A percentile compares a stretch with the other conserved stretches of the same genome.
Conservation (phyloP, 495 filamentous ascomycete species). For the Aspergillus cavernicola region DNA sequence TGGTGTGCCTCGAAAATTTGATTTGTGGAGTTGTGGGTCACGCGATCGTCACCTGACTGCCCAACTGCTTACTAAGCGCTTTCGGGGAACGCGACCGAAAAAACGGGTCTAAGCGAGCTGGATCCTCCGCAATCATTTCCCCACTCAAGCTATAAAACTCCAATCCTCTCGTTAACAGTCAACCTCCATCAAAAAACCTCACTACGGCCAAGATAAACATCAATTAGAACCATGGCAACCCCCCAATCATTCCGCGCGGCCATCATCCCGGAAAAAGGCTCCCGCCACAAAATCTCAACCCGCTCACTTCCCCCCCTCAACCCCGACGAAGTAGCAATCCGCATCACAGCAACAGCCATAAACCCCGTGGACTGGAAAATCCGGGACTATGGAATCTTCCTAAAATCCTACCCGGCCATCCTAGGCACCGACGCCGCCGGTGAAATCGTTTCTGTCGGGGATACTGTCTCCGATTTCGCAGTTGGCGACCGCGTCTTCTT, state of each 20-base stretch:
- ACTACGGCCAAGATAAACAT: too few species aligned
- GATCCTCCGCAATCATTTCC: too few species aligned
- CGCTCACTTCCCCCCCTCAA: conserved; percentile 7
- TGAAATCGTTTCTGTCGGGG: conserved; percentile 30
- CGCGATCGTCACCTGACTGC: too few species aligned
- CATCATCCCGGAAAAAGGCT: conserved; percentile 4
- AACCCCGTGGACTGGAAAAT: conserved; percentile 41
- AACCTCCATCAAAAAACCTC: too few species aligned
- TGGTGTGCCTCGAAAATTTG: too few species aligned
- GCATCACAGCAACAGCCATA: conserved; percentile 42
- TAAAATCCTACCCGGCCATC: conserved; percentile 35
- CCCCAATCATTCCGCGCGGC: conserved; percentile 21
- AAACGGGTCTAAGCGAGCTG: too few species aligned
- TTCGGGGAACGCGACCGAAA: too few species aligned
- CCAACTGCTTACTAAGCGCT: too few species aligned
- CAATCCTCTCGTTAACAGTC: too few species aligned
- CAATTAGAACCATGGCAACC: too few species aligned
- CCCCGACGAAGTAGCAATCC: conserved; percentile 21
- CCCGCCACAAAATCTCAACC: conserved; percentile 6
- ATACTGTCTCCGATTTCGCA: conserved; percentile 23
- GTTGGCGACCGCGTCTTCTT: conserved; percentile 38
- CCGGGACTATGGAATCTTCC: conserved; percentile 26
- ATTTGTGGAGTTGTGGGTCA: too few species aligned
- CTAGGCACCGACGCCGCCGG: conserved; percentile 41
- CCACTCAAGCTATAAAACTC: too few species aligned